A percentile compares a stretch with the other conserved stretches of the same genome.
These are phyloP conservation scores for Venturia asperata DNA, from an alignment of 2,329 filamentous ascomycete species.

Conservation along the genomic window DNA sequence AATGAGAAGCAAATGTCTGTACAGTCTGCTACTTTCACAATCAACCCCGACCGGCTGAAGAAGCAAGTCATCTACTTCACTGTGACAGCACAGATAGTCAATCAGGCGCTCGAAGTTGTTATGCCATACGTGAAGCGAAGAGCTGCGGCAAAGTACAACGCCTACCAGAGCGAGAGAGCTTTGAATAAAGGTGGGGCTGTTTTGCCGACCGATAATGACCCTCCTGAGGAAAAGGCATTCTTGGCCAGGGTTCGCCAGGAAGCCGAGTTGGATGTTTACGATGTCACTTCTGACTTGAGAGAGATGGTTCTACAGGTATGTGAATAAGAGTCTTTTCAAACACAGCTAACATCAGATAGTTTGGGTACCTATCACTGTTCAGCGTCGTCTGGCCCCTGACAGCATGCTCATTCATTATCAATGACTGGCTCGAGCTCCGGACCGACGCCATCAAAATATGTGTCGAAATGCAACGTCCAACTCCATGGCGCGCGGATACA, in stretches of 20 bases:
- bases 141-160: conserved; percentile 69
- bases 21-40: conserved; percentile 59
- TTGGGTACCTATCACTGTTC: conserved; percentile 83
- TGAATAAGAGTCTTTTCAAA: conserved; percentile 27
- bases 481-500: conserved; percentile 82
- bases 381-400: conserved; percentile 94
- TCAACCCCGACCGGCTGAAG: conserved; percentile 75
- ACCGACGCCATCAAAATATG: conserved; percentile 94
- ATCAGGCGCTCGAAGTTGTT: conserved; percentile 74
- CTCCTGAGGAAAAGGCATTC: conserved; percentile 71
- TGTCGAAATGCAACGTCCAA: conserved; percentile 78
- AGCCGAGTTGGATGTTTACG: conserved; percentile 73
- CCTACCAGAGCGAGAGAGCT: conserved; percentile 56
- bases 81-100: conserved; percentile 86
- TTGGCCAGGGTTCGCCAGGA: conserved; percentile 75
- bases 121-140: conserved; percentile 79
- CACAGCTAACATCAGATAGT: conserved; percentile 36
- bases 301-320: conserved; percentile 86
- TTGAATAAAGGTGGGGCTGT: conserved; percentile 48
- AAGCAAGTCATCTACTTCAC: conserved; percentile 96
- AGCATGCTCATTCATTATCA: conserved; percentile 77
- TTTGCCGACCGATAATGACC: conserved; percentile 52
- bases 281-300: conserved; percentile 82
- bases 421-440: conserved; percentile 93
- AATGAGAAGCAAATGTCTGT: conserved; percentile 61